Percentiles rank a stretch among this genome's conserved stretches.
Conservation (phyloP, 2,329 filamentous ascomycete genomes). For the Neofusicoccum sp. region DNA sequence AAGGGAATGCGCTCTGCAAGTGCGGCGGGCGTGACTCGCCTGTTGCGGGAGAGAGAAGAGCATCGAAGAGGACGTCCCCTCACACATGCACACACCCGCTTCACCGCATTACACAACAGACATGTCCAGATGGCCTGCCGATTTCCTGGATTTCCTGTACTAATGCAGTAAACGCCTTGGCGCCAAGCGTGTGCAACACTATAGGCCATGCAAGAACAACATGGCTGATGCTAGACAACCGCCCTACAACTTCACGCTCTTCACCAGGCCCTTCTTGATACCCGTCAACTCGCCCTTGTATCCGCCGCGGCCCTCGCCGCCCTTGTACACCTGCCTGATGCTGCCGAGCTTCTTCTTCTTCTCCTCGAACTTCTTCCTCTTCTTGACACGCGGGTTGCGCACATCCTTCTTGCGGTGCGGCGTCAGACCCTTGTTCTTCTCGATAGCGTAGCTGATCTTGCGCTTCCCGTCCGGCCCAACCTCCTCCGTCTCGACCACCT, state of each 20-base stretch:
- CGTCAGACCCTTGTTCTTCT: constrained; percentile 95
- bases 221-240: neutral
- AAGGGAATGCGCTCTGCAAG: neutral
- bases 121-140: neutral
- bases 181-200: neutral
- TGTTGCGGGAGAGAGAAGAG: neutral
- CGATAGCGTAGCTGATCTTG: constrained; percentile 87
- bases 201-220: neutral
- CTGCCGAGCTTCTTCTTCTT: constrained; percentile 96
- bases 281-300: constrained; percentile 91
- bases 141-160: neutral
- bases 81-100: neutral
- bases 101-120: neutral
- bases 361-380: constrained; percentile 91
- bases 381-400: constrained; percentile 94
- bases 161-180: constrained; percentile 5
- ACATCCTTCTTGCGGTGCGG: constrained; percentile 91
- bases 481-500: constrained; percentile 65
- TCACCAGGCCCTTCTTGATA: constrained; percentile 91
- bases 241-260: constrained; percentile 86
- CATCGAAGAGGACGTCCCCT: neutral
- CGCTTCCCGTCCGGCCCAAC: constrained; percentile 83
- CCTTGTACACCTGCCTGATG: constrained; percentile 82
- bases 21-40: neutral
- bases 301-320: constrained; percentile 76